Evolutionary conservation across 371 early-diverging fungal genomes (phyloP).

Genomic region (Apophysomyces ossiformis): DNA sequence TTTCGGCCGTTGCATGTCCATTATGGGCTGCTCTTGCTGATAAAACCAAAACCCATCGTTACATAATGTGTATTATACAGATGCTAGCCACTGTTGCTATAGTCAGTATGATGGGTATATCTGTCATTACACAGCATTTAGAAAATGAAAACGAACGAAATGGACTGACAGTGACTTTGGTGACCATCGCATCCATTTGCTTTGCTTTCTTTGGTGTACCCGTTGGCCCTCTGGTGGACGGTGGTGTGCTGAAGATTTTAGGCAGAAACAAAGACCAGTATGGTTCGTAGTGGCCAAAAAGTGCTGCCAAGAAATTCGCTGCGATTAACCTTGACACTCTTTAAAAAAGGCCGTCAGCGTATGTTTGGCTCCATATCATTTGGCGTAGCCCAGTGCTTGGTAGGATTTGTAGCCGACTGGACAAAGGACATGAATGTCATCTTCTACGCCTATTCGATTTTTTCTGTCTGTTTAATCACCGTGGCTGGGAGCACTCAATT

Average conservation of each 20-base stretch:
- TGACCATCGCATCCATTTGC: slow-evolving; percentile 50
- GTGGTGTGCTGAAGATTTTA: slow-evolving; percentile 54
- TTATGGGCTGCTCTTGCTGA: slow-evolving; percentile 57
- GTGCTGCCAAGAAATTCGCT: background rate
- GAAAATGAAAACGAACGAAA: slow-evolving; percentile 33
- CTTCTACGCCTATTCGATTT: slow-evolving; percentile 52
- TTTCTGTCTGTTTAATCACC: slow-evolving; percentile 47
- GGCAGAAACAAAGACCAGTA: slow-evolving; percentile 57
- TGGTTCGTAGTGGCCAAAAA: slow-evolving; percentile 25
- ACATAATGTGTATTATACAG: slow-evolving; percentile 57
- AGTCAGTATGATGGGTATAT: slow-evolving; percentile 59
- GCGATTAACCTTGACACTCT: slow-evolving; percentile 4
- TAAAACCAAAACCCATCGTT: slow-evolving; percentile 53
- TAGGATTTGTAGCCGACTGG: slow-evolving; percentile 53
- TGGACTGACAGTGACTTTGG: slow-evolving; percentile 40
- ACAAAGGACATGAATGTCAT: slow-evolving; percentile 56
- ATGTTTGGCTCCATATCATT: slow-evolving; percentile 60
- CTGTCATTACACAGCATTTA: slow-evolving; percentile 39
- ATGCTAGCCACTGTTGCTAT: slow-evolving; percentile 54
- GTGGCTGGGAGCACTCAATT: slow-evolving; percentile 52
- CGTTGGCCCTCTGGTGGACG: slow-evolving; percentile 55
- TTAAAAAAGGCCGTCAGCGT: slow-evolving; percentile 42
- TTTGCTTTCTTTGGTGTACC: slow-evolving; percentile 62
- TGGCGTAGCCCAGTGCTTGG: slow-evolving; percentile 52
- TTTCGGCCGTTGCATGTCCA: slow-evolving; percentile 58